Base-by-base conservation (phyloP, 805 yeast genomes). In the Saccharomyces cerevisiae region DNA sequence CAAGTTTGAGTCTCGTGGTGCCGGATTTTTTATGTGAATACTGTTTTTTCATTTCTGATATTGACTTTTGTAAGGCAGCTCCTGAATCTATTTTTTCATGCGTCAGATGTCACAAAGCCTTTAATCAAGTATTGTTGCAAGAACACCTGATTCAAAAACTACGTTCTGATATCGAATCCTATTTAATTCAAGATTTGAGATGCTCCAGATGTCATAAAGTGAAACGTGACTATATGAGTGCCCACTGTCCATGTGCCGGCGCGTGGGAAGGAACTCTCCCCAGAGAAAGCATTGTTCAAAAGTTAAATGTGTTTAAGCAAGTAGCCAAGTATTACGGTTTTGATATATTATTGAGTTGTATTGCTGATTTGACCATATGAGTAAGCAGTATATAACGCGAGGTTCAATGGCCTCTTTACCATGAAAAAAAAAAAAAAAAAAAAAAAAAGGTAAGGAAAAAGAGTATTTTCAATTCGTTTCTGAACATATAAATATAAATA, bases 161-260 rank as follows among this genome's bases (percentile, higher is more conserved):
- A 49, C 76, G 79, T 60, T 74, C 78, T 56, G 63, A 77, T 27
- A 56, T 87, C 1, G 76, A 84, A n/a, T 71, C 75, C 51, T 94
- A 79, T 69, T 81, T 81, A 66, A 73, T 79, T 24, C 99, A 94
- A 70, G 98, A 92, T 69, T 73, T 87, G 61, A 80, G 79, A 61
- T 94, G 99, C 69, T 65, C 73, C 17, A 89, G 87, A 65, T 94
- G 99, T 70, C 77, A 80, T 27, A 79, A 75, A 54, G 74, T 89
- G 54, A 81, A 82, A 61, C 82, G 79, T 36, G 84, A 81, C 60
- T 84, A 85, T 57, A 76, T 94, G 79, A 79, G 89, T 31, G 75
- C 75, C 30, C 82, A 82, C 67, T 95, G 99, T 70, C 71, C 79
- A 22, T 94, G 99, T 67, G 92, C 99, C 0, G 99, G 99, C 8